A percentile compares a stretch with the other conserved stretches of the same genome.
Evolutionary conservation across 176 grass and related monocot genomes (phyloP).

Genomic region (Phragmites australis): DNA sequence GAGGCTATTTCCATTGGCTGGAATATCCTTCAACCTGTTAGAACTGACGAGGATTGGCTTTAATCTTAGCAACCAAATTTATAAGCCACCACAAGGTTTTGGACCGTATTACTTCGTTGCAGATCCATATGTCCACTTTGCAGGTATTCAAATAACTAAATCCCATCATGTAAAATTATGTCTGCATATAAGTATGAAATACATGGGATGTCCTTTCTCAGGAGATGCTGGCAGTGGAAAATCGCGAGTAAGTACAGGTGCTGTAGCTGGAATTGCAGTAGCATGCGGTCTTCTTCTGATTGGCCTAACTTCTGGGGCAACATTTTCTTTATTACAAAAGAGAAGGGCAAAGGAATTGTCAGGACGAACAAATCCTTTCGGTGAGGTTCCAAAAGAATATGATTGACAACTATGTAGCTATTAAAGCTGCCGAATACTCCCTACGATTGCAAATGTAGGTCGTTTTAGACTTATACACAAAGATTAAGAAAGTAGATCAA

Average conservation of each 20-base stretch:
- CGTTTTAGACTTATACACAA: too few relatives aligned
- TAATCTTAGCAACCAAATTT: constrained; percentile 61
- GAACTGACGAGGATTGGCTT: constrained; percentile 48
- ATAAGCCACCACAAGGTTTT: constrained; percentile 45
- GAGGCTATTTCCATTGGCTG: constrained; percentile 56
- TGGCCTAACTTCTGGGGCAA: constrained; percentile 45
- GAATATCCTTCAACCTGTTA: constrained; percentile 48
- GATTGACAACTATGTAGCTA: constrained; percentile 2
- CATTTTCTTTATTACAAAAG: constrained; percentile 67
- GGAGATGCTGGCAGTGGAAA: constrained; percentile 38
- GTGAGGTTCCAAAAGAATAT: constrained; percentile 46
- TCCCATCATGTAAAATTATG: neutral
- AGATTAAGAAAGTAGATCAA: too few relatives aligned
- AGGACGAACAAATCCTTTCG: constrained; percentile 68
- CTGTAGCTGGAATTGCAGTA: constrained; percentile 64
- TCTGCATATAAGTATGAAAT: constrained; percentile 17
- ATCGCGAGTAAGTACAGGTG: constrained; percentile 47
- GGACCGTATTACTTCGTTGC: constrained; percentile 77
- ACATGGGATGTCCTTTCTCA: constrained; percentile 32
- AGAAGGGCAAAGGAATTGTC: constrained; percentile 41
- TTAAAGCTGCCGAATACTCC: neutral
- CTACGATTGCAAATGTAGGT: too few relatives aligned
- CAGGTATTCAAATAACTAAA: constrained; percentile 46
- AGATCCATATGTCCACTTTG: constrained; percentile 34
- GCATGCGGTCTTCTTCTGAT: constrained; percentile 59